A percentile compares a stretch with the other conserved stretches of the same genome.
phyloP scores from a whole-genome alignment of 305 asterid genomes.

The Stenogyne calaminthoides region DNA sequence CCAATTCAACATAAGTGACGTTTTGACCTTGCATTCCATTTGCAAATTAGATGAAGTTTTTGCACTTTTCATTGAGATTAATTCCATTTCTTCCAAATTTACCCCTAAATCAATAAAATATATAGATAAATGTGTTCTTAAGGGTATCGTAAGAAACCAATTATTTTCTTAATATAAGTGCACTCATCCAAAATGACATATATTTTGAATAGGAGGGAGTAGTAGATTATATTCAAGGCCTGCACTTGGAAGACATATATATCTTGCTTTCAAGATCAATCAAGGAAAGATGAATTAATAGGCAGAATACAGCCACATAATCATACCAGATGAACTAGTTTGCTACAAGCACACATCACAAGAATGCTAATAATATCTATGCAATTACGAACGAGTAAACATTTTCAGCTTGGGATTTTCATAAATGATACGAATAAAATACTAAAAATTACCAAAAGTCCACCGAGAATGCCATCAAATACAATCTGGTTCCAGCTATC shows the following conservation, averaged over 20 bases:
- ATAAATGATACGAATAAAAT: slow-evolving; percentile 18
- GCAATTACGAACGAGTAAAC: not conserved
- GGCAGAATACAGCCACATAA: not conserved
- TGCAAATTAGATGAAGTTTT: no score
- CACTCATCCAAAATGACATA: no score
- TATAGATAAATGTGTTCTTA: no score
- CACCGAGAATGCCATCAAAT: slow-evolving; percentile 81
- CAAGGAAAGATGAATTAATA: not conserved
- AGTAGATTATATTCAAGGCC: not conserved
- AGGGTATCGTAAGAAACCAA: no score
- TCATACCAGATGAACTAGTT: not conserved
- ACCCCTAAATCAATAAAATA: no score
- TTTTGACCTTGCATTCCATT: no score
- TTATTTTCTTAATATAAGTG: no score
- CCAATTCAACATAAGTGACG: no score
- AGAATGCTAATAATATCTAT: not conserved
- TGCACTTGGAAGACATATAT: not conserved
- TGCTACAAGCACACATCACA: slow-evolving; percentile 3
- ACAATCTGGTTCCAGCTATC: slow-evolving; percentile 80
- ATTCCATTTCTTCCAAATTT: no score
- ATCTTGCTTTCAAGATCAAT: not conserved
- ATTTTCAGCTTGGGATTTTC: not conserved
- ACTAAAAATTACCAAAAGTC: slow-evolving; percentile 67
- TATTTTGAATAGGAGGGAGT: no score
- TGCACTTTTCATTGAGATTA: no score